Percentiles rank a stretch among this genome's conserved stretches.
These are phyloP conservation scores for Orbilia quercus DNA, from an alignment of 2,329 filamentous ascomycete species.

Conservation along the genomic window DNA sequence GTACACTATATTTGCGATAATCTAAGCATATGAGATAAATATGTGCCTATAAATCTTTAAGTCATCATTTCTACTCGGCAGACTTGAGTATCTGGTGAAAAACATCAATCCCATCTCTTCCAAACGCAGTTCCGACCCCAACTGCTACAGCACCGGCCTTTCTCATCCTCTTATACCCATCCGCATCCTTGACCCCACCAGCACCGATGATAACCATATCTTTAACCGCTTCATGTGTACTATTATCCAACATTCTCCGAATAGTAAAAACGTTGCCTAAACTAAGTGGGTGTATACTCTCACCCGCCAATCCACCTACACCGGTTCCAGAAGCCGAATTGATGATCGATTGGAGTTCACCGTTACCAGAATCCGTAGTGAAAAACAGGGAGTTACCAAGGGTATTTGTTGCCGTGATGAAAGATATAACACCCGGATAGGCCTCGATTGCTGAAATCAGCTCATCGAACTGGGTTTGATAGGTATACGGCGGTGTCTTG, in stretches of 20 bases:
- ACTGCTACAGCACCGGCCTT: constrained; percentile 74
- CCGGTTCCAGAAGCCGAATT: constrained; percentile 69
- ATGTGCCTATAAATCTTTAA: too few species aligned
- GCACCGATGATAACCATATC: constrained; percentile 76
- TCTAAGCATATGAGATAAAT: neutral
- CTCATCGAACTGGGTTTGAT: constrained; percentile 72
- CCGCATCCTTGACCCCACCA: constrained; percentile 75
- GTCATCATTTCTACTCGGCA: too few species aligned
- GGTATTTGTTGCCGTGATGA: constrained; percentile 80
- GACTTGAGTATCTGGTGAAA: constrained; percentile 56
- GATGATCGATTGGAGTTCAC: constrained; percentile 62
- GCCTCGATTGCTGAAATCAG: constrained; percentile 69
- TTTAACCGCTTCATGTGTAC: constrained; percentile 64
- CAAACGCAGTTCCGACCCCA: constrained; percentile 76
- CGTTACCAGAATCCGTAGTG: constrained; percentile 24
- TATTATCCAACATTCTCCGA: constrained; percentile 69
- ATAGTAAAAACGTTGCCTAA: constrained; percentile 80
- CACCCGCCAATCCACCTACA: constrained; percentile 77
- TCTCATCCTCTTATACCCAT: constrained; percentile 74
- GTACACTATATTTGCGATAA: neutral
- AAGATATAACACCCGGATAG: constrained; percentile 64
- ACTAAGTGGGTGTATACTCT: constrained; percentile 77
- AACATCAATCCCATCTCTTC: constrained; percentile 61
- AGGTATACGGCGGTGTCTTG: constrained; percentile 81
- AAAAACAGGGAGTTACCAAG: constrained; percentile 76